Percentiles rank a stretch among this genome's conserved stretches.
Conservation (phyloP, 768 basidiomycete species). For the Boletus patriciae region DNA sequence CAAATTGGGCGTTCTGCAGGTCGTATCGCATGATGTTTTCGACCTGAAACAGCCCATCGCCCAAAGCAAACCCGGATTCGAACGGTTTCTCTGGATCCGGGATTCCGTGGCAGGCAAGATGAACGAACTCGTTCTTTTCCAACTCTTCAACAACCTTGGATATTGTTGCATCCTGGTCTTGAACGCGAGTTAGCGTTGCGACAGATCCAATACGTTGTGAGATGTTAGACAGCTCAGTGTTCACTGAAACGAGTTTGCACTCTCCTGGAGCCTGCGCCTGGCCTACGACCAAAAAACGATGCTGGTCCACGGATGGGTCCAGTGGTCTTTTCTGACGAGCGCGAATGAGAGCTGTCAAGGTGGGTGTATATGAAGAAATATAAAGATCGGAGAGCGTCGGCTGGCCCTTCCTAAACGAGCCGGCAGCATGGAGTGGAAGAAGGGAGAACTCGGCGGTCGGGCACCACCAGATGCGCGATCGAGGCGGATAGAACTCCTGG, state of each 20-base stretch:
- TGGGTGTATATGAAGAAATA: constrained; percentile 5
- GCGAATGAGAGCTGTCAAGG: constrained; percentile 1
- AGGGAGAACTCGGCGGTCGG: no score
- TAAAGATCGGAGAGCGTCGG: not conserved
- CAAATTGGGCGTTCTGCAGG: constrained; percentile 5
- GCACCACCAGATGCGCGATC: no score
- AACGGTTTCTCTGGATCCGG: constrained; percentile 13
- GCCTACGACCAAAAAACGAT: constrained; percentile 3
- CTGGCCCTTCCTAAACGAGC: no score
- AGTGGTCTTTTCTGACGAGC: not conserved
- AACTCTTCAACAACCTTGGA: not conserved
- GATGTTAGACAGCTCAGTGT: no score
- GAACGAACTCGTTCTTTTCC: not conserved
- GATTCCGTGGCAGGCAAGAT: no score
- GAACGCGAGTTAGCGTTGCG: not conserved
- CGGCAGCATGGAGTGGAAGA: no score
- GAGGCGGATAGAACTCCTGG: no score
- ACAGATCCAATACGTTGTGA: not conserved
- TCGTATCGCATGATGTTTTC: constrained; percentile 3
- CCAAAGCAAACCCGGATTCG: constrained; percentile 17
- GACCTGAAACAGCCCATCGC: no score
- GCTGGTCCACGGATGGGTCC: not conserved
- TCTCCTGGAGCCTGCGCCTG: not conserved
- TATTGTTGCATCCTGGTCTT: not conserved
- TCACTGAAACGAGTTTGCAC: not conserved